phyloP scores from a whole-genome alignment of 1,284 basidiomycete species.

The Sanghuangporus baumii region DNA sequence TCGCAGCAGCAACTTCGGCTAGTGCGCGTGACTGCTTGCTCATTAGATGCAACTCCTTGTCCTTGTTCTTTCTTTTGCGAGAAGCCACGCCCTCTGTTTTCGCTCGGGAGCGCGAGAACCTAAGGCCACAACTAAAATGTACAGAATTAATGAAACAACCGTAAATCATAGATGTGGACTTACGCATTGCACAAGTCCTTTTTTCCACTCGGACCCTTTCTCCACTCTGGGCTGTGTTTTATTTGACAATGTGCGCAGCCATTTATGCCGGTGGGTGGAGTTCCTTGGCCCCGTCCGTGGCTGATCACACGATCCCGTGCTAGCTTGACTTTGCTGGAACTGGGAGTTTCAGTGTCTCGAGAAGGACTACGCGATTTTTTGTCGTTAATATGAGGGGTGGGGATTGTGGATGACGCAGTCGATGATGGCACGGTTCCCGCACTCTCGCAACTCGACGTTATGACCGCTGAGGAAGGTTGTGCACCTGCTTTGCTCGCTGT shows the following conservation, averaged over 20 bases:
- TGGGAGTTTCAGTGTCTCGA: not conserved
- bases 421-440: not conserved
- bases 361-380: not conserved
- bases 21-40: not conserved
- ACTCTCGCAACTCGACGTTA: not conserved
- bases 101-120: constrained; percentile 74
- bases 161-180: constrained; percentile 31
- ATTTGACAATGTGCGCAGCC: constrained; percentile 82
- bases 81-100: constrained; percentile 65
- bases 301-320: constrained; percentile 1
- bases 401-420: not conserved
- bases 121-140: constrained; percentile 61
- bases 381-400: not conserved
- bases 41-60: not conserved
- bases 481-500: not conserved
- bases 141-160: constrained; percentile 23
- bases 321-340: not conserved
- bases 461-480: not conserved
- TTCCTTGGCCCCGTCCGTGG: constrained; percentile 1
- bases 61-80: constrained; percentile 4
- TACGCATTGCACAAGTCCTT: constrained; percentile 94
- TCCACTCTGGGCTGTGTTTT: constrained; percentile 88
- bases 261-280: constrained; percentile 64
- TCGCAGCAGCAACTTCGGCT: not conserved
- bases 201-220: constrained; percentile 85